Conservation (phyloP, 140 eudicot species). For the Bidens hawaiensis region DNA sequence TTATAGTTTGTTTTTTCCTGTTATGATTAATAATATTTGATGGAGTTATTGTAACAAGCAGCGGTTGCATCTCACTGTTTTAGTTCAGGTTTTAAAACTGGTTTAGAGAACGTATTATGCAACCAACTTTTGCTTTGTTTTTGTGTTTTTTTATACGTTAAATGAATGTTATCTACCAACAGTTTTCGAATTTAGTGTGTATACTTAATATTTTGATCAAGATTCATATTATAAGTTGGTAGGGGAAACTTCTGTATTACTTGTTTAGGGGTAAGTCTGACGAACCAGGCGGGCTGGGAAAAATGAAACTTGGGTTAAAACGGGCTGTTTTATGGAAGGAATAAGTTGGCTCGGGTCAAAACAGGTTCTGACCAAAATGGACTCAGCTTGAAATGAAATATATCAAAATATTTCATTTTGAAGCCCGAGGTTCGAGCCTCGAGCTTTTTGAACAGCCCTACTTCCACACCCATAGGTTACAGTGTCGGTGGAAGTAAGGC, state of each 20-base stretch:
- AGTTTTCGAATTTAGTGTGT: neutral
- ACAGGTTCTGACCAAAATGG: too few species aligned
- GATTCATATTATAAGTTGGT: neutral
- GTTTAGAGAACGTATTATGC: neutral
- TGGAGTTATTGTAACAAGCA: constrained; percentile 21
- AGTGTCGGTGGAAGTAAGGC: too few species aligned
- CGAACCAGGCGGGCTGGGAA: too few species aligned
- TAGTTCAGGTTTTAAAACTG: constrained; percentile 17
- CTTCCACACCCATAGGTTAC: too few species aligned
- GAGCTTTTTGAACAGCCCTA: too few species aligned
- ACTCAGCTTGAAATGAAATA: too few species aligned
- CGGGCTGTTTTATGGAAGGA: too few species aligned
- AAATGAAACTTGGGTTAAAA: too few species aligned
- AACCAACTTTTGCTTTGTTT: neutral
- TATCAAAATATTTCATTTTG: too few species aligned
- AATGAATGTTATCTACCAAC: neutral
- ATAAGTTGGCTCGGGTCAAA: too few species aligned
- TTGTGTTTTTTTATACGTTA: neutral
- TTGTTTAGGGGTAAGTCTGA: neutral
- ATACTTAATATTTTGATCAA: neutral
- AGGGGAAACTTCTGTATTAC: neutral
- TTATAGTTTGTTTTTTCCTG: constrained; percentile 8
- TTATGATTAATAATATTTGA: constrained; percentile 25
- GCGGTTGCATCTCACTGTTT: constrained; percentile 11
- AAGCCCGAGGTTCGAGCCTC: too few species aligned